A percentile compares a stretch with the other conserved stretches of the same genome.
Conservation (phyloP, 768 basidiomycete species). For the Lentinula sp. region DNA sequence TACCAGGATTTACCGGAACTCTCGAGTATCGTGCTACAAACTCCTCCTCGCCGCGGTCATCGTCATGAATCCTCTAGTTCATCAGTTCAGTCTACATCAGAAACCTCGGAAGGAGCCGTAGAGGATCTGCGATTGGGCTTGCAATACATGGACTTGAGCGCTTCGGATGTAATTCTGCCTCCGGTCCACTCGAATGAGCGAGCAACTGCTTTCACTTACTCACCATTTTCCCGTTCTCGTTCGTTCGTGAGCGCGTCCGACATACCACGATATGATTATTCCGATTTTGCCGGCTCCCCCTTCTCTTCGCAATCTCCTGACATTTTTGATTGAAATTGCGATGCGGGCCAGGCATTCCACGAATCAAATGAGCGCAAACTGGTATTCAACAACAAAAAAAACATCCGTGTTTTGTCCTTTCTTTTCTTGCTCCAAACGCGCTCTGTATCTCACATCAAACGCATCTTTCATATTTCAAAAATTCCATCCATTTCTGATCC, state of each 20-base stretch:
- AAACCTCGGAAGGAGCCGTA: conserved; percentile 30
- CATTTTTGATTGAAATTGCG: conserved; percentile 39
- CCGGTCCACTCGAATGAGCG: conserved; percentile 22
- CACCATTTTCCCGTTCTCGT: conserved; percentile 32
- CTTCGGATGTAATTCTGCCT: conserved; percentile 20
- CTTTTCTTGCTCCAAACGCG: conserved; percentile 1
- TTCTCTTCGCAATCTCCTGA: conserved; percentile 36
- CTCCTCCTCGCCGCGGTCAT: conserved; percentile 37
- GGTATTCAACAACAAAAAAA: neutral
- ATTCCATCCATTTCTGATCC: conserved; percentile 26
- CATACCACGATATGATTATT: conserved; percentile 6
- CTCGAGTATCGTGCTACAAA: conserved; percentile 51
- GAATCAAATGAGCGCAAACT: neutral
- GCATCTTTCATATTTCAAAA: conserved; percentile 26
- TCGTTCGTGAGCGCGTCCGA: conserved; percentile 31
- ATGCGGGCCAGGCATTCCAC: neutral
- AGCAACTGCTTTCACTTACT: conserved; percentile 18
- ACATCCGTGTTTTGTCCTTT: neutral
- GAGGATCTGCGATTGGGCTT: conserved; percentile 32
- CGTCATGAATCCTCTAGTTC: conserved; percentile 43
- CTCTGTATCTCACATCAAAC: conserved; percentile 8
- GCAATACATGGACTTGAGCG: conserved; percentile 30
- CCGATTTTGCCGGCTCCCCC: conserved; percentile 23
- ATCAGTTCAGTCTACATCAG: conserved; percentile 56
- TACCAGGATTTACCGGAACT: conserved; percentile 31